These are phyloP conservation scores for Taphrina communis DNA, from an alignment of 1,139 yeast species.

Conservation along the genomic window DNA sequence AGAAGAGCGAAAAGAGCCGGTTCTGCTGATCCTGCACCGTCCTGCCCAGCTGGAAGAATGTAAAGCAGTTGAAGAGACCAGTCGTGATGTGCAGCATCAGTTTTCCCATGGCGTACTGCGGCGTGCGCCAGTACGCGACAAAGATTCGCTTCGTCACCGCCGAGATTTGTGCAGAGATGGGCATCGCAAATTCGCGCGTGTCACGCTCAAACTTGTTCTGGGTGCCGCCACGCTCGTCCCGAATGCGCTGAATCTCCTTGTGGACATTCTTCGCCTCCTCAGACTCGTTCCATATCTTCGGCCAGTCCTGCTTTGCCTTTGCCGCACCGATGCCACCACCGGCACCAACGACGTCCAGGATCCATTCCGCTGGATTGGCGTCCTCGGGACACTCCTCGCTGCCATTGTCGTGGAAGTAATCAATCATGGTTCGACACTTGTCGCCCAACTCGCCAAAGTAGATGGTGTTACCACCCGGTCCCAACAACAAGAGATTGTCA, in stretches of 20 bases:
- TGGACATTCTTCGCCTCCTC: slow-evolving; percentile 57
- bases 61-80: slow-evolving; percentile 61
- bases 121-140: slow-evolving; percentile 78
- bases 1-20: slow-evolving; percentile 57
- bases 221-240: slow-evolving; percentile 24
- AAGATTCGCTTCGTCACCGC: slow-evolving; percentile 62
- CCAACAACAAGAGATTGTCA: slow-evolving; percentile 73
- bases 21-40: slow-evolving; percentile 52
- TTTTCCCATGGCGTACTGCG: slow-evolving; percentile 62
- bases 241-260: slow-evolving; percentile 44
- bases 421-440: slow-evolving; percentile 63
- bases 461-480: slow-evolving; percentile 76
- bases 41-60: slow-evolving; percentile 54
- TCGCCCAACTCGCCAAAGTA: slow-evolving; percentile 81
- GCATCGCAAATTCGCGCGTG: slow-evolving; percentile 53
- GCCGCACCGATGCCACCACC: slow-evolving; percentile 66
- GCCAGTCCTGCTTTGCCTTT: slow-evolving; percentile 67
- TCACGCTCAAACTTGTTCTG: slow-evolving; percentile 27
- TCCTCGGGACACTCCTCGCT: slow-evolving; percentile 68
- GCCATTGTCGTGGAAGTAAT: slow-evolving; percentile 73
- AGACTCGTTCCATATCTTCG: slow-evolving; percentile 69
- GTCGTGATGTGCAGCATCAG: slow-evolving; percentile 59
- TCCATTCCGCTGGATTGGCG: slow-evolving; percentile 85
- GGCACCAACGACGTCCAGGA: slow-evolving; percentile 78
- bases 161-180: slow-evolving; percentile 58